phyloP scores from a whole-genome alignment of 257 asterid genomes.

The Plantago major region DNA sequence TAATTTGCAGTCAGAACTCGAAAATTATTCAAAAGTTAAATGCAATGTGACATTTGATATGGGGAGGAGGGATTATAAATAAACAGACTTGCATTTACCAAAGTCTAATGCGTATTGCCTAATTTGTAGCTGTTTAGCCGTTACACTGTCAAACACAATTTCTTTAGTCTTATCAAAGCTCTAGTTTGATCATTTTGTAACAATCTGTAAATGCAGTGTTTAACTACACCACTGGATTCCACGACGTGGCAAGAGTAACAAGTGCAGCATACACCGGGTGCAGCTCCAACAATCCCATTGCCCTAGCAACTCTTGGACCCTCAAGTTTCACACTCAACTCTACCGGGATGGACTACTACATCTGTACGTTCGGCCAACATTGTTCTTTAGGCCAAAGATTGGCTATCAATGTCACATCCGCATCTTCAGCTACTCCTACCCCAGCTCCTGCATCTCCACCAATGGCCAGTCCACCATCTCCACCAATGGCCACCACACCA shows the following conservation, averaged over 20 bases:
- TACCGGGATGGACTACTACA: constrained; percentile 41
- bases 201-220: constrained; percentile 40
- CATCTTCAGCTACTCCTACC: constrained; percentile 24
- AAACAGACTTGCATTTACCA: too few species aligned
- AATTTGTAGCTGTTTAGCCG: too few species aligned
- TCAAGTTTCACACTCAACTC: constrained; percentile 45
- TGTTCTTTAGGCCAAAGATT: constrained; percentile 60
- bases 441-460: constrained; percentile 26
- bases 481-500: too few species aligned
- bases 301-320: constrained; percentile 38
- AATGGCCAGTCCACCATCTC: constrained; percentile 19
- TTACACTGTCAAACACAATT: too few species aligned
- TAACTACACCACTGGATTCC: constrained; percentile 50
- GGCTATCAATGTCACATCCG: constrained; percentile 45
- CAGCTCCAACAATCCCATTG: constrained; percentile 31
- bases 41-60: too few species aligned
- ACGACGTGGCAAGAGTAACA: constrained; percentile 54
- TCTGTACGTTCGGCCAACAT: constrained; percentile 53
- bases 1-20: too few species aligned
- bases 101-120: too few species aligned
- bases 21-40: too few species aligned
- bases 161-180: neutral
- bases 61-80: too few species aligned
- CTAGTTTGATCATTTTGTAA: neutral
- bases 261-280: constrained; percentile 43